Evolutionary conservation across 2,329 filamentous ascomycete species (phyloP).

Genomic region (Fusarium pseudoanthophilum): DNA sequence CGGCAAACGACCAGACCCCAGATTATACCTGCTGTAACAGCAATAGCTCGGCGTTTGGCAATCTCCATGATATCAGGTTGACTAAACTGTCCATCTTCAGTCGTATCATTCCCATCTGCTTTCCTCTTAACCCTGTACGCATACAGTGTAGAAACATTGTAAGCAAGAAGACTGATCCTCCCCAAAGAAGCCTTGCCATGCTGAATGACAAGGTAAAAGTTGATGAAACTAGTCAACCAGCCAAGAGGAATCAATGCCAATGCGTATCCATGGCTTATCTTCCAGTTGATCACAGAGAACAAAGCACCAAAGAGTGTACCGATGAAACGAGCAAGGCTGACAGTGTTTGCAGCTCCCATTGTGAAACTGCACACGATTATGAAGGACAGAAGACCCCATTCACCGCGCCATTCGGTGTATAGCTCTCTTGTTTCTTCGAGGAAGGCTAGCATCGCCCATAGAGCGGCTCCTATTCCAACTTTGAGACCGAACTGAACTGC

Average conservation of each 20-base stretch:
- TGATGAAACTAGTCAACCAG: conserved; percentile 81
- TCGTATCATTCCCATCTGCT: conserved; percentile 72
- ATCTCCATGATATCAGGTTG: conserved; percentile 89
- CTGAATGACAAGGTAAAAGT: conserved; percentile 89
- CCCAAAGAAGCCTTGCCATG: conserved; percentile 89
- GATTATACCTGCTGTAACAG: conserved; percentile 87
- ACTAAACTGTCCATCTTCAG: conserved; percentile 86
- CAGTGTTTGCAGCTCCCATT: conserved; percentile 95
- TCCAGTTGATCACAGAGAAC: conserved; percentile 82
- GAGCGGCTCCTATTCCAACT: conserved; percentile 86
- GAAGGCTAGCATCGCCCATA: conserved; percentile 92
- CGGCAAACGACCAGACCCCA: conserved; percentile 94
- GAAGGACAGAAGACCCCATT: conserved; percentile 96
- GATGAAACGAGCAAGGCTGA: conserved; percentile 83
- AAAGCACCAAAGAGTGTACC: conserved; percentile 85
- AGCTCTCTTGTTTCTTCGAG: conserved; percentile 78
- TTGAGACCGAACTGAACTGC: conserved; percentile 81
- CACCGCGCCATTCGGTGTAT: conserved; percentile 89
- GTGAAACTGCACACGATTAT: conserved; percentile 99
- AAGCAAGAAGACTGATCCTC: conserved; percentile 92
- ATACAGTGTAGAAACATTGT: conserved; percentile 94
- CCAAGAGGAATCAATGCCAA: conserved; percentile 80
- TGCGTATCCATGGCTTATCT: conserved; percentile 77
- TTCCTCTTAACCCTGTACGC: conserved; percentile 86
- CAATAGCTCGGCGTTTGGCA: conserved; percentile 83